These are phyloP conservation scores for Orbilia ellipsospora DNA, from an alignment of 2,329 filamentous ascomycete genomes.

Conservation along the genomic window DNA sequence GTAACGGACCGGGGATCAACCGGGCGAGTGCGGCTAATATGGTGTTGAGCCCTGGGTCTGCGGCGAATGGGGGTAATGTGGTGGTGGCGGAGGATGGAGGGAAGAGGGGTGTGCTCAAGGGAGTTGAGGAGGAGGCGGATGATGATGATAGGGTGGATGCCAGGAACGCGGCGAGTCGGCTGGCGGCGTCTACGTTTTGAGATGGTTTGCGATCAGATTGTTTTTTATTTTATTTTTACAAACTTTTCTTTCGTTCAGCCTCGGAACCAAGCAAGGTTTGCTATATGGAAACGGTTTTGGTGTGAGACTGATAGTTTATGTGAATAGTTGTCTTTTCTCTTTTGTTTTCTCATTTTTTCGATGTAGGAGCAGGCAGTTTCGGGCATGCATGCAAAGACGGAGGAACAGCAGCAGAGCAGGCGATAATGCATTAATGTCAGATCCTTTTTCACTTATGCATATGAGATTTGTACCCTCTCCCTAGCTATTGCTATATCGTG, in stretches of 20 bases:
- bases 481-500: neutral
- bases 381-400: neutral
- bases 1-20: constrained; percentile 72
- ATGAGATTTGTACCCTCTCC: neutral
- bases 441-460: neutral
- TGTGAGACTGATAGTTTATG: neutral
- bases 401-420: neutral
- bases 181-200: constrained; percentile 94
- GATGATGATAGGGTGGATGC: constrained; percentile 96
- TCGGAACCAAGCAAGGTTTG: no score
- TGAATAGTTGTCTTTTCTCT: constrained; percentile 11
- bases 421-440: constrained; percentile 11
- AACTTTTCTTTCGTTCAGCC: neutral
- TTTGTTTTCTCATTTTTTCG: neutral
- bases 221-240: neutral
- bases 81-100: constrained; percentile 64
- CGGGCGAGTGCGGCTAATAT: constrained; percentile 64
- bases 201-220: neutral
- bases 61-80: constrained; percentile 64
- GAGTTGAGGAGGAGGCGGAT: constrained; percentile 75
- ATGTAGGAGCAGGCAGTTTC: neutral
- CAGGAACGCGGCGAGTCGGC: constrained; percentile 89
- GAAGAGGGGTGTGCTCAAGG: constrained; percentile 62
- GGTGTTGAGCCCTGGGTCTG: constrained; percentile 62
- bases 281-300: no score